Evolutionary conservation across 805 yeast species (phyloP).

Genomic region (Citeromyces nyonsensis): DNA sequence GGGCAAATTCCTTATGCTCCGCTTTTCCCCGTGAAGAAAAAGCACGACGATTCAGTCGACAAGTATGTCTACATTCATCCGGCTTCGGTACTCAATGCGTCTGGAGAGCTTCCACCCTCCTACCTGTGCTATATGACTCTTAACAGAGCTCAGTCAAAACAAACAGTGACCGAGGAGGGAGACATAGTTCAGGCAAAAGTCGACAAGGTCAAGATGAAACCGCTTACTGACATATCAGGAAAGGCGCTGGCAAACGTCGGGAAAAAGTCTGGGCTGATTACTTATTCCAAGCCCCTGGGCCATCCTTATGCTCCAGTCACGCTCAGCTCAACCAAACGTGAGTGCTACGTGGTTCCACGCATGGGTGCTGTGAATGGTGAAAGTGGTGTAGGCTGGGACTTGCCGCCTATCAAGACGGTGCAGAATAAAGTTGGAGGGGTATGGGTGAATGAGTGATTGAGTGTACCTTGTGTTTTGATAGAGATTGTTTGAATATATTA

Average conservation of each 20-base stretch:
- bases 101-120: conserved; percentile 65
- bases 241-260: conserved; percentile 69
- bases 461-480: too few species aligned
- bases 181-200: too few species aligned
- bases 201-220: conserved; percentile 45
- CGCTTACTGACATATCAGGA: conserved; percentile 63
- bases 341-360: conserved; percentile 83
- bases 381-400: conserved; percentile 86
- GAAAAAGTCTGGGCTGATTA: conserved; percentile 51
- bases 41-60: conserved; percentile 22
- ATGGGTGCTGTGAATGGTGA: conserved; percentile 74
- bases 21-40: conserved; percentile 22
- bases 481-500: too few species aligned
- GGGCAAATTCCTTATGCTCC: conserved; percentile 53
- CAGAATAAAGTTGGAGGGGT: conserved; percentile 54
- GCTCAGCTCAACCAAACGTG: conserved; percentile 51
- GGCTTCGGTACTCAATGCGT: conserved; percentile 39
- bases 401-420: conserved; percentile 63
- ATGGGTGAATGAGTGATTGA: conserved; percentile 40
- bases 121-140: conserved; percentile 63
- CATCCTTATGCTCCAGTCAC: conserved; percentile 77
- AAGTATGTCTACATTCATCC: conserved; percentile 72
- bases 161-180: too few species aligned
- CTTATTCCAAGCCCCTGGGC: conserved; percentile 85
- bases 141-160: too few species aligned